Evolutionary conservation across 805 yeast species (phyloP), one percentile per base, ranked within the genome.

Genomic region (Myxozyma udenii): DNA sequence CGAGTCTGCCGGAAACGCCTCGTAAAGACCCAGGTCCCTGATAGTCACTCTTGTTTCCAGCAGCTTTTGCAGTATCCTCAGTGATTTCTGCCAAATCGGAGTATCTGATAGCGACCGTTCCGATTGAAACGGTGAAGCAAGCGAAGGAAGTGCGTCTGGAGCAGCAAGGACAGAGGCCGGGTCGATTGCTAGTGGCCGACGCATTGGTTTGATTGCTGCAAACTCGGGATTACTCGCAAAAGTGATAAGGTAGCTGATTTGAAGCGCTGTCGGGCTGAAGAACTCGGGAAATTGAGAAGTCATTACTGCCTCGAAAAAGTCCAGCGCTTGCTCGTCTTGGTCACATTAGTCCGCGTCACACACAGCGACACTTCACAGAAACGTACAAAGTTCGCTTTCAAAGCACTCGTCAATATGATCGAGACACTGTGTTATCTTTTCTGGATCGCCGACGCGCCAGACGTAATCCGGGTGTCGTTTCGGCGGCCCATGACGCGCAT

Each of bases 351-450:
- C 12, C 11, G 18, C 24, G 14, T 3, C 41, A 9, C 16, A n/a
- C 46, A 5, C 14, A 16, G 18, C 4, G 23, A 18, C 14, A 23
- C 14, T 11, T 35, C 19, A 44, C 28, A 7, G 16, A 30, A 23
- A 41, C 58, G 11, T 41, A 55, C 58, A 55, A 12, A 55, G 25
- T 32, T 55, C 55, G 7, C 50, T 50, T 24, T 55, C 58, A 25
- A 55, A 47, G 23, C 41, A 37, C 3, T 49, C 39, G 21, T 55
- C 55, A 14, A 45, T 49, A 24, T 55, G 52, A n/a, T 44, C 52
- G 6, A 41, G 19, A 6, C 53, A 41, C 22, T 45, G 48, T 9
- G 41, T 25, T 3, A 49, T 32, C 26, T 36, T 45, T 21, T 44
- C 46, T 14, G 25, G 24, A 40, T 53, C 54, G 19, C 54, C 50